phyloP scores from a whole-genome alignment of 208 protist species.

The Vickermania spadyakhi region DNA sequence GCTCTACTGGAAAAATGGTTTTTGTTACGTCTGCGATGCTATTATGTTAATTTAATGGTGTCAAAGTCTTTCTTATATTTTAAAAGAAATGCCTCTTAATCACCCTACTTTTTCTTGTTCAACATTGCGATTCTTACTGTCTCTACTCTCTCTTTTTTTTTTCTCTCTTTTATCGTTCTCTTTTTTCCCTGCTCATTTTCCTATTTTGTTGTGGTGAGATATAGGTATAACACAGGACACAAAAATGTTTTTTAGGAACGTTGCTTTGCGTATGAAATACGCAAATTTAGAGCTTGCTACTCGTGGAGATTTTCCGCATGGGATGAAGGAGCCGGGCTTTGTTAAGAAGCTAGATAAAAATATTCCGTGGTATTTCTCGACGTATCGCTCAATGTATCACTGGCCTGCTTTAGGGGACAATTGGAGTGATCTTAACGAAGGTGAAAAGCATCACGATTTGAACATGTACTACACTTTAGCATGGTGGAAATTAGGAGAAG shows the following conservation, averaged over 20 bases:
- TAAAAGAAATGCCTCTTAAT: no score
- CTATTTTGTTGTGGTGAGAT: no score
- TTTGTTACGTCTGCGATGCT: not conserved
- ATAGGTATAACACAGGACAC: no score
- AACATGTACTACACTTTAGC: slow-evolving; percentile 89
- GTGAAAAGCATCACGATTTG: slow-evolving; percentile 79
- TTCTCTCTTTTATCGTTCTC: no score
- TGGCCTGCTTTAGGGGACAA: slow-evolving; percentile 82
- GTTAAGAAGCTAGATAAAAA: slow-evolving; percentile 86
- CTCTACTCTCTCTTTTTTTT: no score
- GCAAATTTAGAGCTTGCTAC: slow-evolving; percentile 80
- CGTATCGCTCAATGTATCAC: slow-evolving; percentile 86
- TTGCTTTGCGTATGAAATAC: slow-evolving; percentile 56
- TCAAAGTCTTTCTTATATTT: no score
- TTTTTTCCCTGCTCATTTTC: no score
- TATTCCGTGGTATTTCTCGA: slow-evolving; percentile 89
- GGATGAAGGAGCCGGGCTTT: slow-evolving; percentile 85
- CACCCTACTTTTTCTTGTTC: no score
- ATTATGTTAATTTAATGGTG: not conserved
- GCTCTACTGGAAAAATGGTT: not conserved
- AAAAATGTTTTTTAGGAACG: slow-evolving; percentile 44
- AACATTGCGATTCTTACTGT: no score
- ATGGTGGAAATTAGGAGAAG: slow-evolving; percentile 86
- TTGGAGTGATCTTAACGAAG: slow-evolving; percentile 81
- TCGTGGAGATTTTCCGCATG: slow-evolving; percentile 82